Base-by-base conservation (phyloP, 768 basidiomycete species). In the Boletus barrowsii region DNA sequence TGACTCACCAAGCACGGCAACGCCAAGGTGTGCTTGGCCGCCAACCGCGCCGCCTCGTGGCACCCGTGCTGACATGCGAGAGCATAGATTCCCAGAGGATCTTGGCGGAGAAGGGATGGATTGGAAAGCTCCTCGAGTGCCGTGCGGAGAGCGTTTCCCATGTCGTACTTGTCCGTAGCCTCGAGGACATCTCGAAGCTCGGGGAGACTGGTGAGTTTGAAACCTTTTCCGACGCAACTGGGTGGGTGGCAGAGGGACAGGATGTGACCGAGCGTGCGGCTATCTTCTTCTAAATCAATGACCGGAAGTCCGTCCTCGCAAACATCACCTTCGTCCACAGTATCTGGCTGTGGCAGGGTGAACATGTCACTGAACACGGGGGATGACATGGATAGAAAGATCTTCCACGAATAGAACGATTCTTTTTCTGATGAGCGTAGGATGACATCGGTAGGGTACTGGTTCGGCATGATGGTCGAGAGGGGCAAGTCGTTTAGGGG, bases 331-430 rank as follows among this genome's bases (percentile, higher is more conserved):
- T 18, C 13, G 18, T 42, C 13, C 7, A 33, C 13, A 2, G 24
- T 6, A 4, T 48, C 42, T 7, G 49, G 30, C 18, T 56, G 59
- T 14, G 62, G 49, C 17, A 64, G 15, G 17, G 46, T 32, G 47
- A 62, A 56, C 63, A 62, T 59, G 30, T 42, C 48, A 3, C 20
- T 18, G 45, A 65, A 64, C 0, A 63, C 30, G 0, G 63, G 43
- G 3, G 63, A 65, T 5, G 53, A 45, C 0, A 62, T 30, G 15
- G 52, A 54, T 9, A 59, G 18, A 3, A 59, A 5, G 0, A 26
- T 32, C 17, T 56, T 62, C 60, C 53, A 62, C 5, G 57, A 48
- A 1, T 42, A 7, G 32, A 59, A 54, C 3, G n/a, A 24, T 4
- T 20, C 3, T 17, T 33, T 30, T 36, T 62, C 57, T 14, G 63